Evolutionary conservation across 2,329 filamentous ascomycete genomes (phyloP), one percentile per base, ranked within the genome.

Genomic region (Botryotinia calthae): DNA sequence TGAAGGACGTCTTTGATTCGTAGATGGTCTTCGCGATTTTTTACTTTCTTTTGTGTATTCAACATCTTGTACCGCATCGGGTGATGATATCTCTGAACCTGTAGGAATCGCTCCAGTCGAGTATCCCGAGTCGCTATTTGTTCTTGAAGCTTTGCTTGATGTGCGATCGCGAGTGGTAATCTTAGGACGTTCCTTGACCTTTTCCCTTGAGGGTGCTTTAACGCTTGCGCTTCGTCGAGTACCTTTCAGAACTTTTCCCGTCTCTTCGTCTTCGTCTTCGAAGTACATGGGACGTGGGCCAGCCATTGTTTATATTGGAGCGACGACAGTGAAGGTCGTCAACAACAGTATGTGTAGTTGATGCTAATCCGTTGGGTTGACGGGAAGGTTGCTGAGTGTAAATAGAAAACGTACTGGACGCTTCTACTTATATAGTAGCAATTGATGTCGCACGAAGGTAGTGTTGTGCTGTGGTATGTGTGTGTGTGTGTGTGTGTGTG

Each of bases 231-330:
- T 75, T 46, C 74, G 76, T 67, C 77, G 67, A 61, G 74, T 78
- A 14, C 73, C 76, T 70, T 72, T 75, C 58, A 79, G 70, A 44
- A 74, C 61, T 63, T 67, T 73, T 25, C 77, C 77, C 20, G 74
- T 73, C 18, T 73, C 68, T 67, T 79, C 79, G 59, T 79, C 79
- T 68, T 75, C 70, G 42, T 80, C 78, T 48, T 78, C 78, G 34
- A 76, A 71, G 72, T 78, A 79, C 46, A 76, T 77, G n/a, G 78
- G 75, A 61, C 75, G 74, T 59, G 77, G 75, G 46, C 54, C 34
- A 58, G 69, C 68, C 74, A 74, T 76, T 66, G 67, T 70, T 34
- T 34, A 28, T 63, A n/a, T 37, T 44, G 51, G 44, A 72, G 73
- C 37, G 73, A 66, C 70, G 54, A 72, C 34, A 69, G 34, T 72